These are phyloP conservation scores for Fusarium napiforme DNA, from an alignment of 2,329 filamentous ascomycete species.

Conservation along the genomic window DNA sequence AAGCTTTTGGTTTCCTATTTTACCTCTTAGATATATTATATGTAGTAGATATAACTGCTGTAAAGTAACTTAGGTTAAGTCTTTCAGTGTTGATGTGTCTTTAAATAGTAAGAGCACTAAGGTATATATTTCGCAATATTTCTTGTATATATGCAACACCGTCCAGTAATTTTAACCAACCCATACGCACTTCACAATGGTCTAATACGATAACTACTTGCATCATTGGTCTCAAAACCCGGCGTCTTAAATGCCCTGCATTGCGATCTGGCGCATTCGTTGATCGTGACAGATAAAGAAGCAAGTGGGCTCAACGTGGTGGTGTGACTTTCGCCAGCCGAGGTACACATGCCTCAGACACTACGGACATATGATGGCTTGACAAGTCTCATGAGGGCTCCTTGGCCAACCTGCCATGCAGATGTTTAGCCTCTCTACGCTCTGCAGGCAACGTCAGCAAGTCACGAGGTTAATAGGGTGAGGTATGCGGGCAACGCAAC, in stretches of 20 bases:
- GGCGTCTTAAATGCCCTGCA: accelerated
- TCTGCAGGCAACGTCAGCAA: not conserved
- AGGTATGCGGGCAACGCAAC: not conserved
- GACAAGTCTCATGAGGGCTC: accelerated
- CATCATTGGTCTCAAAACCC: accelerated
- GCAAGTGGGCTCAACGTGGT: not conserved
- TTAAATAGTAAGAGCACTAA: not conserved
- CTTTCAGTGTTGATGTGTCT: accelerated
- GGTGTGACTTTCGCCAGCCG: not conserved
- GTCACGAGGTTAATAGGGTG: not conserved
- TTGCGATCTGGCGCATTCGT: not conserved
- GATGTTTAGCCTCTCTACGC: not conserved
- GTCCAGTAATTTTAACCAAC: accelerated
- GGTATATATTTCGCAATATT: not conserved
- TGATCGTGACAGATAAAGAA: not conserved
- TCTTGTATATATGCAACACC: not conserved
- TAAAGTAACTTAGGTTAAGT: not conserved
- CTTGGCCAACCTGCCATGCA: accelerated
- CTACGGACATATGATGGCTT: not conserved
- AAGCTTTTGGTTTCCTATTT: not conserved
- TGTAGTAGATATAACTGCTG: accelerated
- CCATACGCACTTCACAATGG: accelerated
- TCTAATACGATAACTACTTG: accelerated
- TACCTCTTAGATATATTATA: accelerated
- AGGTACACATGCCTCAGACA: not conserved